Evolutionary conservation across 2,329 filamentous ascomycete species (phyloP).

Genomic region (Raffaelea arxii): DNA sequence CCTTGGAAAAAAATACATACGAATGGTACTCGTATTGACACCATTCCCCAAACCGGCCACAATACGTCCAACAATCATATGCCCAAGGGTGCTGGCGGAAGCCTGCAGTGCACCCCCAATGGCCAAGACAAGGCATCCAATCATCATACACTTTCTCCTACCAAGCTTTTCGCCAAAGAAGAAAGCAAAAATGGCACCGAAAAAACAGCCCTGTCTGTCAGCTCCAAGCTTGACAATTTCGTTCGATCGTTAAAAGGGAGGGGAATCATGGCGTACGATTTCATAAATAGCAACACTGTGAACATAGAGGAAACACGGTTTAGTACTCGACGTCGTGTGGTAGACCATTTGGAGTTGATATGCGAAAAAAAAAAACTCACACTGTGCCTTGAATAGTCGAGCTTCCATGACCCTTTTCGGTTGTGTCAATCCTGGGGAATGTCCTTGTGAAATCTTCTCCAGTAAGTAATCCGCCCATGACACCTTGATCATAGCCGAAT

Average conservation of each 20-base stretch:
- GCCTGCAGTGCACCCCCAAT: constrained; percentile 4
- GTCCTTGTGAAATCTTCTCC: constrained; percentile 30
- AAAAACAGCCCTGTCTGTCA: constrained; percentile 6
- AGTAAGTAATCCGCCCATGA: constrained; percentile 45
- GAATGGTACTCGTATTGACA: constrained; percentile 35
- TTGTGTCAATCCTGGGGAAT: constrained; percentile 25
- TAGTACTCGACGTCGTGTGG: too few relatives aligned
- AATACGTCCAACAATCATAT: constrained; percentile 38
- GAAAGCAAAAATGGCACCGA: constrained; percentile 7
- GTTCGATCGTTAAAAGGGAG: background rate
- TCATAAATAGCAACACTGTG: constrained; percentile 34
- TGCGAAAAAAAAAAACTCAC: constrained; percentile 26
- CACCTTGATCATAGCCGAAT: constrained; percentile 13
- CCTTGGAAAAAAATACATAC: constrained; percentile 35
- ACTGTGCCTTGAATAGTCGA: constrained; percentile 19
- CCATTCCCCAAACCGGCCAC: constrained; percentile 46
- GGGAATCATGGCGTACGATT: constrained; percentile 14
- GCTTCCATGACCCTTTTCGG: constrained; percentile 2
- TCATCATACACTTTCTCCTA: constrained; percentile 5
- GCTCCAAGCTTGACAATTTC: too few relatives aligned
- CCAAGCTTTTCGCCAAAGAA: constrained; percentile 6
- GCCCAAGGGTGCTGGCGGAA: constrained; percentile 28
- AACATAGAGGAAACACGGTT: too few relatives aligned
- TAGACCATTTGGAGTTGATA: too few relatives aligned
- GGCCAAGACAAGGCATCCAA: constrained; percentile 1